phyloP scores from a whole-genome alignment of 2,329 filamentous ascomycete species.

The Sporothrix inflata region DNA sequence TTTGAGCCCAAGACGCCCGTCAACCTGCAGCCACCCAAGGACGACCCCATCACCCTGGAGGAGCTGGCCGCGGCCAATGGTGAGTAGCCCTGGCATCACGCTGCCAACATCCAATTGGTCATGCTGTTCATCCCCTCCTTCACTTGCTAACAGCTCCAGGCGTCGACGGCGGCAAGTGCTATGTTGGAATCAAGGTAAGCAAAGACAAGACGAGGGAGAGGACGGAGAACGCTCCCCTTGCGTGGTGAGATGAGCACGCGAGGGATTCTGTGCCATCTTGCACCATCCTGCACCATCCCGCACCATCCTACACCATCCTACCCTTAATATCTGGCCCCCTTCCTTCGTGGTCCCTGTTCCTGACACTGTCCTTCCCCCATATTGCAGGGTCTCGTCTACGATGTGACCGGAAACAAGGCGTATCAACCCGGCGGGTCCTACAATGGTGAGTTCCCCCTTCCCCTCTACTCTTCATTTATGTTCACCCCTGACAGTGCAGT shows the following conservation, averaged over 20 bases:
- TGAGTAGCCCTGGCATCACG: slow-evolving; percentile 48
- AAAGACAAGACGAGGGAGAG: not conserved
- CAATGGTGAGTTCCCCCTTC: slow-evolving; percentile 63
- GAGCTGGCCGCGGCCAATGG: slow-evolving; percentile 82
- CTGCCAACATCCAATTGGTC: not conserved
- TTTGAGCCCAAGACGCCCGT: slow-evolving; percentile 81
- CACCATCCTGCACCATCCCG: not conserved
- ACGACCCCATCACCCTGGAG: slow-evolving; percentile 80
- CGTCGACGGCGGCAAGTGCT: slow-evolving; percentile 64
- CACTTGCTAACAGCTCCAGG: slow-evolving; percentile 49
- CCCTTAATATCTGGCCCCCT: not conserved
- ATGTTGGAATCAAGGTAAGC: slow-evolving; percentile 69
- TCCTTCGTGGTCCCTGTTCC: slow-evolving; percentile 3
- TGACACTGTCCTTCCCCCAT: not conserved
- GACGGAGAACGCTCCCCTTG: not conserved
- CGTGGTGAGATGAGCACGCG: not conserved
- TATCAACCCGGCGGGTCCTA: slow-evolving; percentile 85
- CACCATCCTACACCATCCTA: not conserved
- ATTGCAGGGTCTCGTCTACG: slow-evolving; percentile 82
- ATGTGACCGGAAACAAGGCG: slow-evolving; percentile 85
- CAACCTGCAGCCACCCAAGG: slow-evolving; percentile 79
- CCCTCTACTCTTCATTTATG: not conserved
- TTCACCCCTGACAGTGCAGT: slow-evolving; percentile 56
- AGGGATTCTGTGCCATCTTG: not conserved
- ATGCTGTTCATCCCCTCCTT: too few species aligned